Percentiles rank a stretch among this genome's conserved stretches.
Evolutionary conservation across 2,329 filamentous ascomycete species (phyloP).

Genomic region (Pleoardoris graminearum): DNA sequence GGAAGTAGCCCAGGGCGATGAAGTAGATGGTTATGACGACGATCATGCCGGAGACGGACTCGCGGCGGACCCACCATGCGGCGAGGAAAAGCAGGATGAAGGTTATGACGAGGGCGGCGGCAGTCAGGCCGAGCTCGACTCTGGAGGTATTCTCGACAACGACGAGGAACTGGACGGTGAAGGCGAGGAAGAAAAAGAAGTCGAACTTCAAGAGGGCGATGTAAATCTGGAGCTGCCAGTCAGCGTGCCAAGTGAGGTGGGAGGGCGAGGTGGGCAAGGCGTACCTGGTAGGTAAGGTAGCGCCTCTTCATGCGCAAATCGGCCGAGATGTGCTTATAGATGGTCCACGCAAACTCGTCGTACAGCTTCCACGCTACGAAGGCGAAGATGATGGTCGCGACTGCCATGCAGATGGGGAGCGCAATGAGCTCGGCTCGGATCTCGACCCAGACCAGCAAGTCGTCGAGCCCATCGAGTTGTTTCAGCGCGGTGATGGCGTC

Average conservation of each 20-base stretch:
- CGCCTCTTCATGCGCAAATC: constrained; percentile 96
- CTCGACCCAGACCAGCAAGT: constrained; percentile 64
- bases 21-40: constrained; percentile 82
- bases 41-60: constrained; percentile 78
- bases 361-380: constrained; percentile 93
- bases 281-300: constrained; percentile 93
- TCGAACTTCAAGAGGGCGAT: constrained; percentile 98
- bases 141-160: constrained; percentile 72
- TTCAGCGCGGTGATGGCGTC: constrained; percentile 67
- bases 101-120: constrained; percentile 87
- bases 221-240: constrained; percentile 71
- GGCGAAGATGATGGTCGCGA: constrained; percentile 72
- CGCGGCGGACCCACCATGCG: constrained; percentile 80
- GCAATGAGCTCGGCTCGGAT: constrained; percentile 79
- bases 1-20: constrained; percentile 88
- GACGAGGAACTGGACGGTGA: constrained; percentile 96
- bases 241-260: constrained; percentile 8
- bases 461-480: constrained; percentile 49
- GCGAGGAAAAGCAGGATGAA: constrained; percentile 85
- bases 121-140: constrained; percentile 81
- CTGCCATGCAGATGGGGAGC: constrained; percentile 79
- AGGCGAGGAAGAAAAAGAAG: constrained; percentile 99
- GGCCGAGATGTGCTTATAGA: constrained; percentile 98
- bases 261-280: neutral
- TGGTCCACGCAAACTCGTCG: constrained; percentile 98